These are phyloP conservation scores for Penicillium roqueforti DNA, from an alignment of 495 filamentous ascomycete species.

Conservation along the genomic window DNA sequence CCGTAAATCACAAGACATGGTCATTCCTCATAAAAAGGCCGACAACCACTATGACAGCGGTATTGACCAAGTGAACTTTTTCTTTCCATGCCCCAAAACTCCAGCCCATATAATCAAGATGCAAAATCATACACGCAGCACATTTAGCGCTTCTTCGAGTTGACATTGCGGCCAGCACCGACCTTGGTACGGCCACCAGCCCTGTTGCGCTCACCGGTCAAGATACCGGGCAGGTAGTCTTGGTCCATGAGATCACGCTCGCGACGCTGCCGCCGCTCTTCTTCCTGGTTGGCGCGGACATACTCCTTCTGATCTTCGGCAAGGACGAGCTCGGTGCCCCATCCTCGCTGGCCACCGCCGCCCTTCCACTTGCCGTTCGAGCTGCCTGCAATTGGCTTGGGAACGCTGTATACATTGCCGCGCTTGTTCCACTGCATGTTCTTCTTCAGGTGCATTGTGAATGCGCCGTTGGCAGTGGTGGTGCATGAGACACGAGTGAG, in stretches of 20 bases:
- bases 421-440: slow-evolving; percentile 96
- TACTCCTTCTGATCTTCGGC: slow-evolving; percentile 98
- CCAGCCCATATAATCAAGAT: slow-evolving; percentile 30
- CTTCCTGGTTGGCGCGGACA: slow-evolving; percentile 54
- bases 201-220: slow-evolving; percentile 70
- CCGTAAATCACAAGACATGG: slow-evolving; percentile 15
- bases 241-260: slow-evolving; percentile 89
- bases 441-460: slow-evolving; percentile 84
- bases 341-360: slow-evolving; percentile 81
- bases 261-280: slow-evolving; percentile 55
- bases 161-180: slow-evolving; percentile 82
- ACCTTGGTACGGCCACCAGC: slow-evolving; percentile 66
- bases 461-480: slow-evolving; percentile 72
- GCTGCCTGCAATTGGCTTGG: slow-evolving; percentile 80
- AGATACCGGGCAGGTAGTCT: slow-evolving; percentile 82
- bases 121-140: slow-evolving; percentile 14
- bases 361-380: slow-evolving; percentile 67
- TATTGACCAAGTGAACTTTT: slow-evolving; percentile 17
- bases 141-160: slow-evolving; percentile 65
- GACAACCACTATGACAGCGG: slow-evolving; percentile 8
- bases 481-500: slow-evolving; percentile 83
- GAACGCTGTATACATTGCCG: slow-evolving; percentile 83
- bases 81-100: slow-evolving; percentile 34
- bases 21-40: slow-evolving; percentile 20
- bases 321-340: slow-evolving; percentile 78